phyloP scores from a whole-genome alignment of 495 filamentous ascomycete genomes.

The Penicillium psychrofluorescens region DNA sequence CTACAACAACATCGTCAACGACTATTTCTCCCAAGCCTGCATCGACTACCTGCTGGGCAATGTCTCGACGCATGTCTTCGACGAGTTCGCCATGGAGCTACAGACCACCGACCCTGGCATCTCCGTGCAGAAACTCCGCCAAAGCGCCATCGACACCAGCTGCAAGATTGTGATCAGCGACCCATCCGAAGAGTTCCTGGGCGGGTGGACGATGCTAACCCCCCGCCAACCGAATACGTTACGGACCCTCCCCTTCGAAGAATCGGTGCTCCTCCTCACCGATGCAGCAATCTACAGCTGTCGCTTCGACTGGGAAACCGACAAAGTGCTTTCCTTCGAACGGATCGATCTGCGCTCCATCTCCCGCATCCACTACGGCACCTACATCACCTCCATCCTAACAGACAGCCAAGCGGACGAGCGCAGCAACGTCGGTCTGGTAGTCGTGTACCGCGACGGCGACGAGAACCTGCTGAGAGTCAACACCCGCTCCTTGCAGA shows the following conservation, averaged over 20 bases:
- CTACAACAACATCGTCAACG: constrained; percentile 80
- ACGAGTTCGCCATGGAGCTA: constrained; percentile 85
- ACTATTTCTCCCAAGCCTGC: constrained; percentile 89
- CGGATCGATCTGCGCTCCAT: constrained; percentile 72
- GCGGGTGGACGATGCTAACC: constrained; percentile 74
- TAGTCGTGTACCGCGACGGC: constrained; percentile 66
- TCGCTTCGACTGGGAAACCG: constrained; percentile 84
- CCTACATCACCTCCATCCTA: constrained; percentile 83
- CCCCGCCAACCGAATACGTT: constrained; percentile 60
- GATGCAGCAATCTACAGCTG: constrained; percentile 79
- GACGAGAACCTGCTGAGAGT: constrained; percentile 59
- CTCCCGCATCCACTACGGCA: constrained; percentile 62
- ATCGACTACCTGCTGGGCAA: constrained; percentile 94
- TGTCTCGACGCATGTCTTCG: constrained; percentile 72
- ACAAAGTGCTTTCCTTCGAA: constrained; percentile 87
- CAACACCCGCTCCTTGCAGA: constrained; percentile 78
- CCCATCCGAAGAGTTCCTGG: constrained; percentile 71
- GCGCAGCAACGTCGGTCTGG: constrained; percentile 70
- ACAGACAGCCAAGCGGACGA: constrained; percentile 68
- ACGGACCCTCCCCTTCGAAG: constrained; percentile 65
- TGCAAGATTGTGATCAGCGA: constrained; percentile 80
- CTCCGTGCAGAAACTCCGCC: constrained; percentile 71
- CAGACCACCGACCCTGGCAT: constrained; percentile 83
- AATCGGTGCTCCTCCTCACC: constrained; percentile 79
- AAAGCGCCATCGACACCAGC: constrained; percentile 82